Evolutionary conservation across 441 rosid genomes (phyloP).

Genomic region (Hura crepitans): DNA sequence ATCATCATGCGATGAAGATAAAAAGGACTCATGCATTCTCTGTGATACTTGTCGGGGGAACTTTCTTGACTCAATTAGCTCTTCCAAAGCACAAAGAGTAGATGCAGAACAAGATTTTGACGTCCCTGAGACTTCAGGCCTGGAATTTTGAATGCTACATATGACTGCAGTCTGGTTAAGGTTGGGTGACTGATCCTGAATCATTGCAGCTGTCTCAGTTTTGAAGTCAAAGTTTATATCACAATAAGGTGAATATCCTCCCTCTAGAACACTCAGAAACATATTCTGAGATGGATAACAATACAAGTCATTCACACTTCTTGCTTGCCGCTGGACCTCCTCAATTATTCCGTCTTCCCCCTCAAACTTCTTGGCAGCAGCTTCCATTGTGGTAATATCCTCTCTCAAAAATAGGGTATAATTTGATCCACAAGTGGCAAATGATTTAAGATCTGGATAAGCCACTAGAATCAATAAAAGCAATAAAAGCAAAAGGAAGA

Average conservation of each 20-base stretch:
- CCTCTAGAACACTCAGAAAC: slow-evolving; percentile 34
- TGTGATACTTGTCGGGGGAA: slow-evolving; percentile 40
- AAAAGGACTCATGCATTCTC: slow-evolving; percentile 33
- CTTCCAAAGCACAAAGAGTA: slow-evolving; percentile 41
- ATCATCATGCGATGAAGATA: slow-evolving; percentile 41
- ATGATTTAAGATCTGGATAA: slow-evolving; percentile 51
- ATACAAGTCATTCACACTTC: slow-evolving; percentile 50
- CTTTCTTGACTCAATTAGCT: slow-evolving; percentile 36
- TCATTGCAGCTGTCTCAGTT: slow-evolving; percentile 24
- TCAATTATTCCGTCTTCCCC: slow-evolving; percentile 45
- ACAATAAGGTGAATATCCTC: slow-evolving; percentile 70
- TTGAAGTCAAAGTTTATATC: slow-evolving; percentile 42
- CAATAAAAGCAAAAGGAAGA: not conserved
- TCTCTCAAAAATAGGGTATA: slow-evolving; percentile 69
- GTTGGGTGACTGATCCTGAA: slow-evolving; percentile 25
- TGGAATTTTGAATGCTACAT: slow-evolving; percentile 23
- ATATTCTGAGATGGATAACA: slow-evolving; percentile 41
- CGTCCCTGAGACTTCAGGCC: slow-evolving; percentile 28
- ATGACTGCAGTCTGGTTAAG: slow-evolving; percentile 24
- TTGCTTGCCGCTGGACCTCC: slow-evolving; percentile 34
- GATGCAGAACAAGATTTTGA: slow-evolving; percentile 43
- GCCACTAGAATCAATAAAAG: slow-evolving; percentile 16
- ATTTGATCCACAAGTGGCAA: slow-evolving; percentile 67
- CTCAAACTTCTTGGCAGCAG: slow-evolving; percentile 81
- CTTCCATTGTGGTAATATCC: slow-evolving; percentile 65